phyloP scores from a whole-genome alignment of 2,329 filamentous ascomycete genomes.

The Aureobasidium melanogenum region DNA sequence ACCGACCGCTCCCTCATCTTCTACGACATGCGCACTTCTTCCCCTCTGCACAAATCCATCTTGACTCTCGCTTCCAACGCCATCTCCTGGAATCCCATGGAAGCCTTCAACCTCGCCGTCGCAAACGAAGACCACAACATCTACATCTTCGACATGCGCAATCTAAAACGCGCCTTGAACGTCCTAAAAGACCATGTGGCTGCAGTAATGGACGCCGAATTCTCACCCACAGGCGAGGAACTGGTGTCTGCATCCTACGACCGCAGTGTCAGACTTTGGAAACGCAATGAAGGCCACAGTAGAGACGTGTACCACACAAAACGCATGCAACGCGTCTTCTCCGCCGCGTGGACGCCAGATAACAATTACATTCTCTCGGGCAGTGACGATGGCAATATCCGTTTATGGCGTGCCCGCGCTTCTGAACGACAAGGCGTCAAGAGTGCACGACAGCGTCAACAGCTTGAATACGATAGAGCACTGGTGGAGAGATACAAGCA shows the following conservation, averaged over 20 bases:
- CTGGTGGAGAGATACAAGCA: constrained; percentile 78
- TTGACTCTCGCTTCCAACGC: constrained; percentile 77
- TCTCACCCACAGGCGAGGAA: constrained; percentile 87
- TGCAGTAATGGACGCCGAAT: constrained; percentile 95
- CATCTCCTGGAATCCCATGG: constrained; percentile 91
- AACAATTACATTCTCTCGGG: constrained; percentile 83
- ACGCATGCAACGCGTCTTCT: constrained; percentile 92
- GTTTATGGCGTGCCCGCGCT: constrained; percentile 83
- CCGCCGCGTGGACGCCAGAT: constrained; percentile 76
- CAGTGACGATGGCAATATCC: constrained; percentile 85
- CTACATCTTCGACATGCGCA: constrained; percentile 90
- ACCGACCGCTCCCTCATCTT: constrained; percentile 80
- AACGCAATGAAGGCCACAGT: constrained; percentile 68
- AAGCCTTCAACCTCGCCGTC: constrained; percentile 88
- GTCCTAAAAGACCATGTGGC: constrained; percentile 82
- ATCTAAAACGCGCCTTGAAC: constrained; percentile 78
- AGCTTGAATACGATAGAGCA: constrained; percentile 84
- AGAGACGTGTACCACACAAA: constrained; percentile 96
- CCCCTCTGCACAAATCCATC: constrained; percentile 70
- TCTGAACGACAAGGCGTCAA: constrained; percentile 78
- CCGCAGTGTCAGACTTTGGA: constrained; percentile 80
- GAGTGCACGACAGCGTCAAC: constrained; percentile 72
- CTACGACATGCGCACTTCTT: constrained; percentile 83
- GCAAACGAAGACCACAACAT: constrained; percentile 93
- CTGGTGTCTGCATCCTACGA: constrained; percentile 86